These are phyloP conservation scores for Silene coronaria DNA, from an alignment of 179 eudicot genomes.

Conservation along the genomic window DNA sequence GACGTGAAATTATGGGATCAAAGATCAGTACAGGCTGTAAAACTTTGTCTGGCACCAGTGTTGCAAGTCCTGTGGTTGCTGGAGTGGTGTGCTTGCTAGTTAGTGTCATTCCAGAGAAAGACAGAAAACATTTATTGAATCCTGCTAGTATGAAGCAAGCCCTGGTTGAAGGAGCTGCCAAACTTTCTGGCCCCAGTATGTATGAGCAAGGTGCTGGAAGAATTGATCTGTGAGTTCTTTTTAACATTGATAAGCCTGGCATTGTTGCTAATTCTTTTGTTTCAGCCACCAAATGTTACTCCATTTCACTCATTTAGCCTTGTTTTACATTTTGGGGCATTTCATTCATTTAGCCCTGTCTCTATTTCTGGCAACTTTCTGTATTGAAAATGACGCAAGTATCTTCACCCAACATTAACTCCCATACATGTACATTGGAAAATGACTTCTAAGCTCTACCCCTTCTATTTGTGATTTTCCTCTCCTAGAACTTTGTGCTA, in stretches of 20 bases:
- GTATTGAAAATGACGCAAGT: not conserved
- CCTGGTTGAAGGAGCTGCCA: slow-evolving; percentile 92
- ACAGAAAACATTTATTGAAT: slow-evolving; percentile 64
- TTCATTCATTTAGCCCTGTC: not conserved
- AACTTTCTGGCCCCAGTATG: slow-evolving; percentile 93
- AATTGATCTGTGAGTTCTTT: slow-evolving; percentile 80
- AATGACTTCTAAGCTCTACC: not conserved
- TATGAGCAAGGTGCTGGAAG: slow-evolving; percentile 99
- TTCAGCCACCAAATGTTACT: not conserved
- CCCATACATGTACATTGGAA: not conserved
- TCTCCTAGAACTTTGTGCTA: not conserved
- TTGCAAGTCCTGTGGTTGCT: slow-evolving; percentile 99
- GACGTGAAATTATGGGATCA: slow-evolving; percentile 94
- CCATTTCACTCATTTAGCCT: not conserved
- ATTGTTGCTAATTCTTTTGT: slow-evolving; percentile 7
- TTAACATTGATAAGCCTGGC: not conserved
- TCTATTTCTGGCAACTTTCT: not conserved
- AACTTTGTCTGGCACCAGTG: slow-evolving; percentile 97
- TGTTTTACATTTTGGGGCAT: not conserved
- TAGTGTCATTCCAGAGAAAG: slow-evolving; percentile 74
- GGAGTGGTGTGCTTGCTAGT: slow-evolving; percentile 96
- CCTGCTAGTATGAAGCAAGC: slow-evolving; percentile 99
- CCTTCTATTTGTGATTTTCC: not conserved
- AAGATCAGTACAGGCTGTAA: slow-evolving; percentile 96
- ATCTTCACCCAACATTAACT: not conserved